Evolutionary conservation across 2,329 filamentous ascomycete species (phyloP).

Genomic region (Verticillium nonalfalfae): DNA sequence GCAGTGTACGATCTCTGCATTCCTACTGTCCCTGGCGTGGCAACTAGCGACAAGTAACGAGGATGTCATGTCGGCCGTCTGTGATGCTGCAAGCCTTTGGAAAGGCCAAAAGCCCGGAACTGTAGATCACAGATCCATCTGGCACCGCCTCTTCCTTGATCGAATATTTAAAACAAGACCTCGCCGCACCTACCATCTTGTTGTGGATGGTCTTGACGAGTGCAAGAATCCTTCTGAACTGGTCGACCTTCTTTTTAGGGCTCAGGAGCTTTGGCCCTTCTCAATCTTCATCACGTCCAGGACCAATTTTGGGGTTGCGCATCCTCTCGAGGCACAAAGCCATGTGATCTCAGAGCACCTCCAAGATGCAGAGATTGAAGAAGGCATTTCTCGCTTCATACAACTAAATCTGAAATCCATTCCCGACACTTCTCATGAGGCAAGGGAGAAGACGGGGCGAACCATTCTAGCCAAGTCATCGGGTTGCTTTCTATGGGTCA

Average conservation of each 20-base stretch:
- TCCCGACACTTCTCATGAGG: not conserved
- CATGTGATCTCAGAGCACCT: not conserved
- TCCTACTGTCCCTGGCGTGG: not conserved
- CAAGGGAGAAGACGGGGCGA: not conserved
- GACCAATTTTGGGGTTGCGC: not conserved
- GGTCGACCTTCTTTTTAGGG: not conserved
- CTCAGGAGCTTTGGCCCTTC: not conserved
- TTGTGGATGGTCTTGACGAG: not conserved
- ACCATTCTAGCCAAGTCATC: not conserved
- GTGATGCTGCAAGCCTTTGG: not conserved
- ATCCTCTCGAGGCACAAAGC: not conserved
- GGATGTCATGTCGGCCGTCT: not conserved
- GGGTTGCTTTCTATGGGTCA: not conserved
- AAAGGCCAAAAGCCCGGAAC: not conserved
- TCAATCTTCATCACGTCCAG: not conserved
- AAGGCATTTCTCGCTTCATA: not conserved
- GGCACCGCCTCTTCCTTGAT: not conserved
- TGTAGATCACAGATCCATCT: not conserved
- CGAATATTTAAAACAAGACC: not conserved
- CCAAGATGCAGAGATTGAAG: not conserved
- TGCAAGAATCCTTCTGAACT: not conserved
- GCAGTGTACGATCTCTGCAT: not conserved
- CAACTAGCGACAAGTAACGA: not conserved
- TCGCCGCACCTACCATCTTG: not conserved
- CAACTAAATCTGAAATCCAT: not conserved